A percentile compares a stretch with the other conserved stretches of the same genome.
Conservation (phyloP, 352 stramenopile species). For the Pythium coloratum region DNA sequence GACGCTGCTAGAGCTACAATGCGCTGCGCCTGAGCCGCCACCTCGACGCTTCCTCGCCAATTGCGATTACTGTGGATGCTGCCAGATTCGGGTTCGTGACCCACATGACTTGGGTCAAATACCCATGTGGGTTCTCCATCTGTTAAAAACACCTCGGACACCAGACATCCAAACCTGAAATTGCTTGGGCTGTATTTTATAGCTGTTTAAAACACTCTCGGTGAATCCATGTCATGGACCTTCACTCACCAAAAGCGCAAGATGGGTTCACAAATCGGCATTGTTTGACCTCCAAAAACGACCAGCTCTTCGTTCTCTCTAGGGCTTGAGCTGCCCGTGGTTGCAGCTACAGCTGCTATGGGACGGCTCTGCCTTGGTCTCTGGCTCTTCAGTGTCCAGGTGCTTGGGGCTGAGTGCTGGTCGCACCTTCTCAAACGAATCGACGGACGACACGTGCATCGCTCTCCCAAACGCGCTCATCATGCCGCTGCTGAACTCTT, state of each 20-base stretch:
- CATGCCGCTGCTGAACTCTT: constrained; percentile 2
- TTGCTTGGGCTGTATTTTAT: too few relatives aligned
- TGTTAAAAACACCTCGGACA: neutral
- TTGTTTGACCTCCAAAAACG: neutral
- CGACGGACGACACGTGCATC: neutral
- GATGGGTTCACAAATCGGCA: constrained; percentile 6
- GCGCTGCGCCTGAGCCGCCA: neutral
- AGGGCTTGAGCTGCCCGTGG: constrained; percentile 2
- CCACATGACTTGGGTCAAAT: neutral
- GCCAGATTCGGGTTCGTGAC: neutral
- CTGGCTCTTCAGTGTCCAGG: neutral
- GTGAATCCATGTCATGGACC: too few relatives aligned
- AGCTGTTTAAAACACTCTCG: too few relatives aligned
- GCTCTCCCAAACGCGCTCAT: constrained; percentile 4
- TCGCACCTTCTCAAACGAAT: constrained; percentile 5
- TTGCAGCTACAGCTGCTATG: constrained; percentile 1
- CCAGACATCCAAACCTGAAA: too few relatives aligned
- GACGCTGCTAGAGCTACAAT: neutral
- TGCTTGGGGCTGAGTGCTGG: neutral
- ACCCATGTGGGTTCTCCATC: neutral
- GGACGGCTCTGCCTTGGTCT: neutral
- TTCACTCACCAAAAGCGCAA: too few relatives aligned
- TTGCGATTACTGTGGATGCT: neutral
- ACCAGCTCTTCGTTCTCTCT: neutral
- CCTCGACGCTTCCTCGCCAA: neutral